Percentiles rank a stretch among this genome's conserved stretches.
Evolutionary conservation across 805 yeast genomes (phyloP).

Genomic region (Isabelozyma rhagii): DNA sequence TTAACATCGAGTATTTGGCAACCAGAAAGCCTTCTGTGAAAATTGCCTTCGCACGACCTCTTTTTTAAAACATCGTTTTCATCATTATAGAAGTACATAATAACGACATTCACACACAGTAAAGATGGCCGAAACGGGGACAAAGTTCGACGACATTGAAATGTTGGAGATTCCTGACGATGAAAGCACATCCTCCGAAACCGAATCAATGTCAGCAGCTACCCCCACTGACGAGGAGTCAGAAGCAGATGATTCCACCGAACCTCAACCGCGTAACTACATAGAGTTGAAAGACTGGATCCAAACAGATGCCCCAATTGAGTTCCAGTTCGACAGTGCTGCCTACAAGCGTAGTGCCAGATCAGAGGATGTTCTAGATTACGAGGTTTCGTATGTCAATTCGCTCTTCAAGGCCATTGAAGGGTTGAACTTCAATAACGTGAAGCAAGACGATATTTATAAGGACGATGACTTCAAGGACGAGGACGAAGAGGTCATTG

Average conservation of each 20-base stretch:
- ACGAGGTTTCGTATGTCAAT: slow-evolving; percentile 47
- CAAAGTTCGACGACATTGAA: slow-evolving; percentile 36
- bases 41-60: not conserved
- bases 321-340: slow-evolving; percentile 40
- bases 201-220: slow-evolving; percentile 20
- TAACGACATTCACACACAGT: not conserved
- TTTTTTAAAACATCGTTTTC: no score
- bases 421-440: slow-evolving; percentile 15
- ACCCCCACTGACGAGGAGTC: slow-evolving; percentile 8
- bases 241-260: not conserved
- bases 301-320: slow-evolving; percentile 28
- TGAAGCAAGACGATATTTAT: slow-evolving; percentile 5
- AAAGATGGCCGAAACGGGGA: slow-evolving; percentile 1
- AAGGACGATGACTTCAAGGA: slow-evolving; percentile 6
- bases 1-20: no score
- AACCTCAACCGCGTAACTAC: slow-evolving; percentile 8
- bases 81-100: not conserved
- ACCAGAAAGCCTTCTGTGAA: no score
- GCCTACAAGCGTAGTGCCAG: slow-evolving; percentile 35
- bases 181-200: slow-evolving; percentile 19
- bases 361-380: slow-evolving; percentile 35
- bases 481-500: slow-evolving; percentile 25
- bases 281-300: slow-evolving; percentile 48
- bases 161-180: slow-evolving; percentile 44
- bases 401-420: slow-evolving; percentile 53